phyloP scores from a whole-genome alignment of 2,329 filamentous ascomycete species.

The Biscogniauxia marginata region DNA sequence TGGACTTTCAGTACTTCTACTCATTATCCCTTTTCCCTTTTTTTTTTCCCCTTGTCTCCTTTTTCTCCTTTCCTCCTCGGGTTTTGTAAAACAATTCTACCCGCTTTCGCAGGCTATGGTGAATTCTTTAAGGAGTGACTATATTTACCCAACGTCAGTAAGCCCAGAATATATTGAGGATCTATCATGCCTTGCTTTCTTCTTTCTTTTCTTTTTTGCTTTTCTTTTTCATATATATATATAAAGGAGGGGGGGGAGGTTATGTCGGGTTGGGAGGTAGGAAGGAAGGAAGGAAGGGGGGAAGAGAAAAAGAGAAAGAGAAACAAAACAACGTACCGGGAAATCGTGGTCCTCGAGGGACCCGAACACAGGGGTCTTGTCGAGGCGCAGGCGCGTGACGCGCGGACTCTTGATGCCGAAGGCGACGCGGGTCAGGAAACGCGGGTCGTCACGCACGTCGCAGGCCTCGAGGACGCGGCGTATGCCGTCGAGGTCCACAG shows the following conservation, averaged over 20 bases:
- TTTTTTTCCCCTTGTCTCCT: too few species aligned
- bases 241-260: too few species aligned
- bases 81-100: too few species aligned
- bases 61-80: too few species aligned
- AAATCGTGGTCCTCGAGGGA: slow-evolving; percentile 57
- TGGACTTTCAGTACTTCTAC: too few species aligned
- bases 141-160: slow-evolving; percentile 7
- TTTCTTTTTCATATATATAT: too few species aligned
- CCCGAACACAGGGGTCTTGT: slow-evolving; percentile 45
- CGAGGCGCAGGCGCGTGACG: slow-evolving; percentile 47
- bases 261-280: slow-evolving; percentile 7
- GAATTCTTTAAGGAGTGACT: slow-evolving; percentile 31
- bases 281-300: slow-evolving; percentile 16
- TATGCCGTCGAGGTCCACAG: slow-evolving; percentile 41
- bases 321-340: slow-evolving; percentile 34
- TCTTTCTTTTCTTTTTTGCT: too few species aligned
- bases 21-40: too few species aligned
- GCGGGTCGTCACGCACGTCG: slow-evolving; percentile 52
- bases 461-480: slow-evolving; percentile 42
- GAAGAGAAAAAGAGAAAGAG: neutral
- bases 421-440: slow-evolving; percentile 58
- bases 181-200: too few species aligned
- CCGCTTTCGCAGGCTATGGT: slow-evolving; percentile 24
- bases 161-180: too few species aligned
- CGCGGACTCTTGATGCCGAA: slow-evolving; percentile 62